These are phyloP conservation scores for Suhomyces guaymorum DNA, from an alignment of 1,139 yeast genomes.

Conservation along the genomic window DNA sequence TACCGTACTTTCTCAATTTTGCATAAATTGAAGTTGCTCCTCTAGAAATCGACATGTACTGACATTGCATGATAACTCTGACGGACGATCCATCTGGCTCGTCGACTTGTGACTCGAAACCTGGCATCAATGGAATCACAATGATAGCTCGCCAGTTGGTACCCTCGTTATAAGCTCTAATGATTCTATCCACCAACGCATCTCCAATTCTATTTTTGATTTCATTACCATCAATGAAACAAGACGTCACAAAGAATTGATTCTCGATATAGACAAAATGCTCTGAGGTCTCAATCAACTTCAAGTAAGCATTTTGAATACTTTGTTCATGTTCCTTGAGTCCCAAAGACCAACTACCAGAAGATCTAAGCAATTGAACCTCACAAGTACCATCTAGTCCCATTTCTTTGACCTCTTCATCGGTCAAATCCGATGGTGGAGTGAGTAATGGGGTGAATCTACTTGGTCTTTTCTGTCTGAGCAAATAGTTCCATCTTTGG, in stretches of 20 bases:
- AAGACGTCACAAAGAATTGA: slow-evolving; percentile 88
- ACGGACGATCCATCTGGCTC: slow-evolving; percentile 92
- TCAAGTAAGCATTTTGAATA: slow-evolving; percentile 89
- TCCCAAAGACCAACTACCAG: slow-evolving; percentile 93
- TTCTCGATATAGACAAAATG: slow-evolving; percentile 94
- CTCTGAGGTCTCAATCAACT: slow-evolving; percentile 85
- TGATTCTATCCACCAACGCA: slow-evolving; percentile 92
- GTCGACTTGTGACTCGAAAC: slow-evolving; percentile 92
- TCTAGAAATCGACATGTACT: slow-evolving; percentile 87
- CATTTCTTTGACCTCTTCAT: slow-evolving; percentile 62
- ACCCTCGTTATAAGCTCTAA: slow-evolving; percentile 77
- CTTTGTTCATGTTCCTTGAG: slow-evolving; percentile 81
- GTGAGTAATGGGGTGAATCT: slow-evolving; percentile 87
- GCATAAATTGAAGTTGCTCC: slow-evolving; percentile 91
- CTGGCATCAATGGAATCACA: slow-evolving; percentile 95
- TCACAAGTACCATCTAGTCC: slow-evolving; percentile 88
- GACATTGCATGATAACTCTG: slow-evolving; percentile 95
- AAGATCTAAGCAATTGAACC: slow-evolving; percentile 82
- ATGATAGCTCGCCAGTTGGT: slow-evolving; percentile 88
- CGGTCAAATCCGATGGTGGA: slow-evolving; percentile 88
- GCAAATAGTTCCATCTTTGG: slow-evolving; percentile 93
- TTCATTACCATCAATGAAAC: slow-evolving; percentile 80
- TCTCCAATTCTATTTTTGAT: slow-evolving; percentile 92
- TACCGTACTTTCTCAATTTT: slow-evolving; percentile 73
- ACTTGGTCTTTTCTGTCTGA: slow-evolving; percentile 92